Evolutionary conservation across 768 basidiomycete genomes (phyloP), one percentile per base, ranked within the genome.

Genomic region (Harrya chromipes): DNA sequence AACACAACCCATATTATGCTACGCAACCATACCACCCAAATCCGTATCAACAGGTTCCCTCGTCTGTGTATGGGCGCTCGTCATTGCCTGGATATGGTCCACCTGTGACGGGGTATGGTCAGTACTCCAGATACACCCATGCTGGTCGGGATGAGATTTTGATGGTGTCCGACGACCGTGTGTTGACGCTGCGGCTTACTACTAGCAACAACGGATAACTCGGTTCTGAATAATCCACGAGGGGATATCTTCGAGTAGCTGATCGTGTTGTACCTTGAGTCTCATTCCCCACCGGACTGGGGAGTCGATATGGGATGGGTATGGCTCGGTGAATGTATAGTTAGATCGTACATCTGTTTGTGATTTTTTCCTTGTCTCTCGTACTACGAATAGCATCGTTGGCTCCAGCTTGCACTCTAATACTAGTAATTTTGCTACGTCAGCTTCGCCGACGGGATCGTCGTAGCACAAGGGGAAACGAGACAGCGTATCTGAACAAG

Each of bases 81-180:
- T 57, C 64, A 20, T 41, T 61, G 31, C 55, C 54, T 38, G 64
- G 58, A 21, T 70, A 68, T 49, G 68, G 64, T 20, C 39, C 57
- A 4, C 52, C 58, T 20, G 38, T 34, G 27, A 23, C 50, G 20
- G 54, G 63, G 46, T 76, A 76, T 52, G 71, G 76, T 9, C 72
- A 73, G 53, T 73, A 73, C 48, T 61, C 69, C n/a, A 70, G 74
- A 35, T 67, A 76, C 52, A 72, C 73, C 37, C 79, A 81, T 59
- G 72, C 75, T 11, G 83, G 78, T 12, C 78, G 87, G 23, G 87
- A 90, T 52, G 92, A 97, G 68, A 91, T 97, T 63, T 72, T 95
- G 54, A 83, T 94, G 69, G 87, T 91, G 31, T 91, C 89, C 4
- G 94, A 94, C 58, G 93, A 95, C 69, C 81, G 87, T 29, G 83